Conservation (phyloP, 1,284 basidiomycete species). For the Tilletia walkeri region DNA sequence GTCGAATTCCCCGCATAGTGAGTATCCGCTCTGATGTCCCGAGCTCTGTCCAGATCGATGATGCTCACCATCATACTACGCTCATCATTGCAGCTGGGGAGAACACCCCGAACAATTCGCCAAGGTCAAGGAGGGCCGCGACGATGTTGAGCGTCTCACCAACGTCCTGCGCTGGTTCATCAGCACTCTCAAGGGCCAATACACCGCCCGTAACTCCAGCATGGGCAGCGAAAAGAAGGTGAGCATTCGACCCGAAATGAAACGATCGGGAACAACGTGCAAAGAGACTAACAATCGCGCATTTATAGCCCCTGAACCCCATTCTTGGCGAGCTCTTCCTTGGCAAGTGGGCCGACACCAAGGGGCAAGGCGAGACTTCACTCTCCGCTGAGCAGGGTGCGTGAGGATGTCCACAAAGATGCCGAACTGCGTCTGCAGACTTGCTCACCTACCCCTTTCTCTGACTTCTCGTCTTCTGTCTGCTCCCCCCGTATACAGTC, state of each 20-base stretch:
- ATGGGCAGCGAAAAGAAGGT: slow-evolving; percentile 90
- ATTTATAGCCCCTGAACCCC: slow-evolving; percentile 79
- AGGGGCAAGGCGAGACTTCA: slow-evolving; percentile 76
- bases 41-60: neutral
- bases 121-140: slow-evolving; percentile 40
- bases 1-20: slow-evolving; percentile 52
- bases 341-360: slow-evolving; percentile 79
- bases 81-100: slow-evolving; percentile 39
- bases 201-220: slow-evolving; percentile 64
- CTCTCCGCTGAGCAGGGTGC: slow-evolving; percentile 96
- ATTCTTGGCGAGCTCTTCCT: slow-evolving; percentile 88
- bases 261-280: no score
- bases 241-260: slow-evolving; percentile 17
- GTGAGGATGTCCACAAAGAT: neutral
- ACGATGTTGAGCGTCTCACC: slow-evolving; percentile 54
- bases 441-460: slow-evolving; percentile 61
- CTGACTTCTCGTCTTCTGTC: slow-evolving; percentile 1
- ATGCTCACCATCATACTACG: neutral
- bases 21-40: neutral
- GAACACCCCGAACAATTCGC: slow-evolving; percentile 52
- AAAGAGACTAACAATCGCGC: neutral
- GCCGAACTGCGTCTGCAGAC: no score
- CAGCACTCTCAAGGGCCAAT: slow-evolving; percentile 83
- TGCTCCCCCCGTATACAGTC: slow-evolving; percentile 55
- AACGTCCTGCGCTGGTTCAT: slow-evolving; percentile 55